Evolutionary conservation across 177 flowering plant genomes (phyloP), one percentile per base, ranked within the genome.

Genomic region (Vitis hybrid): DNA sequence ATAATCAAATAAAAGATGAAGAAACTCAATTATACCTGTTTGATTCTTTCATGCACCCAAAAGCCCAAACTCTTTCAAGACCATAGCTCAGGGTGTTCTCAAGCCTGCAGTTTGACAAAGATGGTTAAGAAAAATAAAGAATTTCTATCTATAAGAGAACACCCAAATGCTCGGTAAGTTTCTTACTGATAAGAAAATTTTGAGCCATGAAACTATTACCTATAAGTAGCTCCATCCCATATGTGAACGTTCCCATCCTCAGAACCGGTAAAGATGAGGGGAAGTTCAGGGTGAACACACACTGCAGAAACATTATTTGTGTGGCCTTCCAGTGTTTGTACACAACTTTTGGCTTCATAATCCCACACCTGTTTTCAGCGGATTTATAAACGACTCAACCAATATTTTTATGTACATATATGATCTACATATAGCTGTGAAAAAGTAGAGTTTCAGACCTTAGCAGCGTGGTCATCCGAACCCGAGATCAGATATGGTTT

Each of bases 211-310:
- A 15, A 58, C 19, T n/a, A 1, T 9, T 61, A 70, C 72, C 51
- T 62, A 6, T 50, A 70, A 9, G 59, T 62, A 59, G 19, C 51
- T 14, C 52, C 54, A 70, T 70, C 30, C 75, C 75, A 72, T 6
- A 72, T 64, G 35, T 64, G 64, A 66, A 66, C 58, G 51, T 56
- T 72, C 59, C 68, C 68, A 72, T 72, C 75, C 61, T 72, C 75
- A 11, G 75, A 72, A 27, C 70, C 56, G 15, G 75, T 65, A 4
- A 72, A 66, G 19, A 72, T 60, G 3, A 72, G 10, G 3, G 75
- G 70, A 21, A 65, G 14, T 51, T 72, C 75, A 17, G 75, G 75
- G 60, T 72, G 70, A 24, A 72, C 63, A 59, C 62, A 66, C 12
- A 66, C 65, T 11, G 70, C 65, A 11, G 75, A 55, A 24, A 72